A percentile compares a stretch with the other conserved stretches of the same genome.
phyloP scores from a whole-genome alignment of 352 stramenopile genomes.

The Phytophthora pinifolia region DNA sequence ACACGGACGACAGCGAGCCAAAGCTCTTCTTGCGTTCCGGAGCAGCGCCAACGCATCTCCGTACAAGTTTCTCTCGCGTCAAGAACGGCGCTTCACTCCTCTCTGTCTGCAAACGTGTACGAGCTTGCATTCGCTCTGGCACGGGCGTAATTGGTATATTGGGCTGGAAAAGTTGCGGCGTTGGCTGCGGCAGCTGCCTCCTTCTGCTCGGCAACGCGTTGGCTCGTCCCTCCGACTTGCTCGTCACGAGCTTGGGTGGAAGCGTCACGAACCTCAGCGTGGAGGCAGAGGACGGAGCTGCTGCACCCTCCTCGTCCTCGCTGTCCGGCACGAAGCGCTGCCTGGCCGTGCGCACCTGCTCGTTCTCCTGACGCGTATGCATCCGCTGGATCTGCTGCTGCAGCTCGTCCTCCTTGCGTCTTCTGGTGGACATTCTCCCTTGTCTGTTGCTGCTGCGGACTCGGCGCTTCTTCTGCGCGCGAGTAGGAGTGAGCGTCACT shows the following conservation, averaged over 20 bases:
- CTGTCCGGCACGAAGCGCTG: conserved; percentile 32
- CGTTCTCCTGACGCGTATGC: conserved; percentile 8
- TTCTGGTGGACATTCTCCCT: conserved; percentile 12
- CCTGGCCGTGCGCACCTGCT: conserved; percentile 25
- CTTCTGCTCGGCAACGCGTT: conserved; percentile 19
- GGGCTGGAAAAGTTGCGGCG: conserved; percentile 7
- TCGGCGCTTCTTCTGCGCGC: conserved; percentile 19
- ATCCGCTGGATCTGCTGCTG: conserved; percentile 7
- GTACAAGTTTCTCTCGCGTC: conserved; percentile 11
- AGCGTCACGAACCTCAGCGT: conserved; percentile 15
- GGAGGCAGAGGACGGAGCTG: neutral
- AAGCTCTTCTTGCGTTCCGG: conserved; percentile 16
- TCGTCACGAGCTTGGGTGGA: conserved; percentile 23
- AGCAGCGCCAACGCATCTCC: conserved; percentile 4
- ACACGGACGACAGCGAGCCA: conserved; percentile 19
- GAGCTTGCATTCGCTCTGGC: neutral
- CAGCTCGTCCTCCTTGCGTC: conserved; percentile 7
- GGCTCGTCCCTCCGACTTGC: conserved; percentile 21
- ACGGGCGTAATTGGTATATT: neutral
- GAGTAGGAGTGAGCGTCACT: conserved; percentile 16
- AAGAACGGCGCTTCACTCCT: neutral
- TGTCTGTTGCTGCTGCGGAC: neutral
- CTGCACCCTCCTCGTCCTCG: conserved; percentile 29
- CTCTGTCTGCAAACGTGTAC: neutral
- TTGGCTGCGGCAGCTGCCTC: conserved; percentile 7